A percentile compares a stretch with the other conserved stretches of the same genome.
Conservation (phyloP, 129 eudicot genomes). For the Daucus carota region DH1_v3.0 NC_030382.2:50528001-50528500, state of each 20-base stretch:
- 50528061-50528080: slow-evolving; percentile 17
- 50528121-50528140: slow-evolving; percentile 22
- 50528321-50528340: not conserved
- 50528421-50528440: not conserved
- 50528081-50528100: slow-evolving; percentile 6
- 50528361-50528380: not conserved
- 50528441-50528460: slow-evolving; percentile 9
- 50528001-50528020: slow-evolving; percentile 7
- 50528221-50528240: slow-evolving; percentile 29
- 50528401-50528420: slow-evolving; percentile 15
- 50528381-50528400: not conserved
- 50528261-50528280: slow-evolving; percentile 3
- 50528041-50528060: not conserved
- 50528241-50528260: slow-evolving; percentile 14
- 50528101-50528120: slow-evolving; percentile 3
- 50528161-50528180: slow-evolving; percentile 4
- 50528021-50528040: not conserved
- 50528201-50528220: slow-evolving; percentile 19
- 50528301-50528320: not conserved
- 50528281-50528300: not conserved
- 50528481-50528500: not conserved
- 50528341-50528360: not conserved
- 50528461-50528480: slow-evolving; percentile 16
- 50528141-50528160: slow-evolving; percentile 20
- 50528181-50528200: slow-evolving; percentile 23